Conservation (phyloP, 2,329 filamentous ascomycete genomes). For the Fusarium xyrophilum region DNA sequence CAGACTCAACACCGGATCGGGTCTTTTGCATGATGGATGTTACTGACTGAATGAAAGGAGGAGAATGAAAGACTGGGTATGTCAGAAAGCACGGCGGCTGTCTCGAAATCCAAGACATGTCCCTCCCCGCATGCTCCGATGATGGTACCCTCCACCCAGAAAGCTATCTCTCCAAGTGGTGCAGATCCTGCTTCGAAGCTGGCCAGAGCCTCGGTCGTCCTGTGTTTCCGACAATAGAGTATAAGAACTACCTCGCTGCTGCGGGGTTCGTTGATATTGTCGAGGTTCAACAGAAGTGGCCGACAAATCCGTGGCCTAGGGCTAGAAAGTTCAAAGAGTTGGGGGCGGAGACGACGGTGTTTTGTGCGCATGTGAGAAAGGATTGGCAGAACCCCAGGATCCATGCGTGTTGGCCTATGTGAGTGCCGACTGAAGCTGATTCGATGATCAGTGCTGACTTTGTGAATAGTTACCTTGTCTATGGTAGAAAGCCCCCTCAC, state of each 20-base stretch:
- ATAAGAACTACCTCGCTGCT: slow-evolving; percentile 19
- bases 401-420: slow-evolving; percentile 30
- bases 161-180: slow-evolving; percentile 23
- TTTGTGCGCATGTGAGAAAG: slow-evolving; percentile 14
- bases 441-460: not conserved
- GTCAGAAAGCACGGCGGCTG: slow-evolving; percentile 5
- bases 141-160: slow-evolving; percentile 15
- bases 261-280: slow-evolving; percentile 21
- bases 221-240: not conserved
- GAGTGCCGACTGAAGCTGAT: accelerated
- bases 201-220: slow-evolving; percentile 8
- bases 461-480: not conserved
- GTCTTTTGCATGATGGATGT: not conserved
- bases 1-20: not conserved
- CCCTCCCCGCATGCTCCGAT: slow-evolving; percentile 14
- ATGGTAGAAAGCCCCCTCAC: not conserved
- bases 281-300: slow-evolving; percentile 21
- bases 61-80: not conserved
- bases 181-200: slow-evolving; percentile 4
- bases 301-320: slow-evolving; percentile 19
- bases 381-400: slow-evolving; percentile 15
- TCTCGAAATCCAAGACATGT: slow-evolving; percentile 23
- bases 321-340: slow-evolving; percentile 15
- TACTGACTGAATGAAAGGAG: not conserved
- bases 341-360: slow-evolving; percentile 8